Conservation (phyloP, 2,329 filamentous ascomycete species). For the Fusarium abutilonis region DNA sequence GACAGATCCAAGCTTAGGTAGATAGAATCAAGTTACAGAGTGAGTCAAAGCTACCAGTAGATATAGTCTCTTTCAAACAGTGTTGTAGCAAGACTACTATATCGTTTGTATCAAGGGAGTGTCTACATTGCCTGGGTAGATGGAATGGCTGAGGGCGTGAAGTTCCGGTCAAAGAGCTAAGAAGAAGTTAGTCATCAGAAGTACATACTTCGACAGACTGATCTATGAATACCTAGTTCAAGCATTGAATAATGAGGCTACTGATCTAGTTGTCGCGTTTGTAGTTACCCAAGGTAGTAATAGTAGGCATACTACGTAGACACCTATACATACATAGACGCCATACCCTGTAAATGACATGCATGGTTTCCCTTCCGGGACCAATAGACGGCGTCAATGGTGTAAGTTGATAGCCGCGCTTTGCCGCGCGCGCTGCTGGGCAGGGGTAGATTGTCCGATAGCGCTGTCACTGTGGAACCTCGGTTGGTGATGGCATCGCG, state of each 20-base stretch:
- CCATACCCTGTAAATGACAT: background rate
- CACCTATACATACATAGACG: background rate
- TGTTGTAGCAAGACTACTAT: background rate
- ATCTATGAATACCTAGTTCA: too few relatives aligned
- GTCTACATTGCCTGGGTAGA: background rate
- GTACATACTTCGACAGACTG: too few relatives aligned
- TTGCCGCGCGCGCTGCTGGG: background rate
- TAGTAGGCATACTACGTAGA: background rate
- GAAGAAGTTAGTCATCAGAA: too few relatives aligned
- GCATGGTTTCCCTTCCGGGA: background rate
- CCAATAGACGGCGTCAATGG: background rate
- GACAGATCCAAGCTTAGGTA: too few relatives aligned
- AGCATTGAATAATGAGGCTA: too few relatives aligned
- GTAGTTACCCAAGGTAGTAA: background rate
- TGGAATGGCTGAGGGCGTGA: background rate
- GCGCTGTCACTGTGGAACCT: slow-evolving; percentile 30
- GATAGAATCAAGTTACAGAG: too few relatives aligned
- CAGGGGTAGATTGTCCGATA: background rate
- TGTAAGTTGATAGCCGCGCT: slow-evolving; percentile 17
- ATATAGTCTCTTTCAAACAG: background rate
- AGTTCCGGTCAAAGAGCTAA: too few relatives aligned
- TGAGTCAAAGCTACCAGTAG: too few relatives aligned
- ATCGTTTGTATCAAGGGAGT: background rate
- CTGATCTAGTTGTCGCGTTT: too few relatives aligned
- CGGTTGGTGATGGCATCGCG: slow-evolving; percentile 33